A percentile compares a stretch with the other conserved stretches of the same genome.
phyloP scores from a whole-genome alignment of 2,329 filamentous ascomycete genomes.

The Dactylonectria estremocensis region DNA sequence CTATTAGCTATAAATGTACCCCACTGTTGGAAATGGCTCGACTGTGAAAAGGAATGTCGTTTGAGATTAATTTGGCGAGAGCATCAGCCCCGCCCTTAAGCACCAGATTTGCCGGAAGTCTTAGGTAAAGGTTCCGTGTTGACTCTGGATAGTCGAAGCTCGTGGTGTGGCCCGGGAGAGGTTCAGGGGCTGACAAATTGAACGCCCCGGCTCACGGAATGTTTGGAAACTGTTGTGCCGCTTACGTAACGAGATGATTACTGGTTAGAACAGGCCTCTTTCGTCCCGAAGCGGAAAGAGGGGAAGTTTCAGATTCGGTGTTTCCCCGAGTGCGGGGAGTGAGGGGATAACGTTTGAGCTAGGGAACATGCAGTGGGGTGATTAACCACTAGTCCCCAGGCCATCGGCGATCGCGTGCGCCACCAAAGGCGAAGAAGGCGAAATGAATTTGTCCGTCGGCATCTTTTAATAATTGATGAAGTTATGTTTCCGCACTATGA shows the following conservation, averaged over 20 bases:
- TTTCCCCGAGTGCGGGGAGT: neutral
- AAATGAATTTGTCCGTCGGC: neutral
- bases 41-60: neutral
- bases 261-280: neutral
- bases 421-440: neutral
- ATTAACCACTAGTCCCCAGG: neutral
- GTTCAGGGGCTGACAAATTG: conserved; percentile 2
- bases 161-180: neutral
- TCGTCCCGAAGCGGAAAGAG: neutral
- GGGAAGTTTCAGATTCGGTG: neutral
- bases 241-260: neutral
- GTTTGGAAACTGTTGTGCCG: neutral
- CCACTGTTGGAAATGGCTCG: neutral
- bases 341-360: conserved; percentile 2
- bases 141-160: neutral
- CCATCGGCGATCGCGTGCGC: neutral
- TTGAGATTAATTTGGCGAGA: neutral
- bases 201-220: neutral
- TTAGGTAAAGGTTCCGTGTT: conserved; percentile 1
- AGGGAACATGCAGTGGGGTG: neutral
- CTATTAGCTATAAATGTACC: neutral
- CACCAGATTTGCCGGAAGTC: neutral
- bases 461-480: neutral
- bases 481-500: neutral
- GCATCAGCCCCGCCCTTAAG: conserved; percentile 3